Evolutionary conservation across 208 protist species (phyloP).

Genomic region (Leishmania gerbilli): DNA sequence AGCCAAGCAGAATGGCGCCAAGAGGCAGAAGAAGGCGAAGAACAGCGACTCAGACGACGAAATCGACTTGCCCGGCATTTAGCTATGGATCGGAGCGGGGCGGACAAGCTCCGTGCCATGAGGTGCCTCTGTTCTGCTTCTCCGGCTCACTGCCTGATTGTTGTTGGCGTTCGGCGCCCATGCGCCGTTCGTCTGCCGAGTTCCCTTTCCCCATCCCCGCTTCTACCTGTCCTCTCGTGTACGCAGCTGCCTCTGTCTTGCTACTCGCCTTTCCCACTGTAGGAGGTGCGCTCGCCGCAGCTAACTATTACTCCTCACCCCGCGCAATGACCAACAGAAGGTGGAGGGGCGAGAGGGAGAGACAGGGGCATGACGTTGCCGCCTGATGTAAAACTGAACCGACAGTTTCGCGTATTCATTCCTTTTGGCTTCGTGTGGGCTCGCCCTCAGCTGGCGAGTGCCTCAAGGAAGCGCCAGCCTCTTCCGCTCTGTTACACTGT

Average conservation of each 20-base stretch:
- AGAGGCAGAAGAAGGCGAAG: constrained; percentile 36
- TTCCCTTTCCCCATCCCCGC: not conserved
- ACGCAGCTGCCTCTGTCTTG: not conserved
- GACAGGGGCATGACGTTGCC: not conserved
- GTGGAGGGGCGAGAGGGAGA: not conserved
- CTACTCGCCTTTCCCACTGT: not conserved
- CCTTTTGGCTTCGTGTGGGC: not conserved
- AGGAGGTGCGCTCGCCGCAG: not conserved
- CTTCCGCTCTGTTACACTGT: not conserved
- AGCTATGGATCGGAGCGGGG: not conserved
- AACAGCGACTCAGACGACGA: constrained; percentile 70
- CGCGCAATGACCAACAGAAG: not conserved
- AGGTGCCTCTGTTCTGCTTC: not conserved
- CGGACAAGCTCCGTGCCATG: not conserved
- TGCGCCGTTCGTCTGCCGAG: not conserved
- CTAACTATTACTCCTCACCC: not conserved
- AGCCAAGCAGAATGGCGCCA: constrained; percentile 12
- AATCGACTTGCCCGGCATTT: constrained; percentile 79
- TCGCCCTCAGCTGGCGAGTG: not conserved
- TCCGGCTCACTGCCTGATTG: not conserved
- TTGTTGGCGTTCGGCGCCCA: not conserved
- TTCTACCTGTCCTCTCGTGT: not conserved
- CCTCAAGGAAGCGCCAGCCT: not conserved
- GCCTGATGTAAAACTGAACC: not conserved
- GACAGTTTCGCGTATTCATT: not conserved